These are phyloP conservation scores for Ceriops decandra DNA, from an alignment of 345 rosid species.

Conservation along the genomic window DNA sequence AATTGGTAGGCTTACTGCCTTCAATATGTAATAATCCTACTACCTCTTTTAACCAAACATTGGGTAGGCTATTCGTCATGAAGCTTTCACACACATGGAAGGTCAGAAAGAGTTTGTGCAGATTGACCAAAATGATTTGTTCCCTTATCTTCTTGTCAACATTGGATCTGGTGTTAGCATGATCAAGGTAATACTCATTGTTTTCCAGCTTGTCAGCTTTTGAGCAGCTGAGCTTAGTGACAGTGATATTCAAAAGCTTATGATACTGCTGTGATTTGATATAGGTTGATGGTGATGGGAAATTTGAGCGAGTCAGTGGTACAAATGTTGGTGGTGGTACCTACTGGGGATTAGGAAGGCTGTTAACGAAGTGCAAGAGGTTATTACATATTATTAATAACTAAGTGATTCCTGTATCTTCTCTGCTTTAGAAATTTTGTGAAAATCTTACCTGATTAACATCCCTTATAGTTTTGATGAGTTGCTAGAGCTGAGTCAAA, in stretches of 20 bases:
- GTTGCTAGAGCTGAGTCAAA: slow-evolving; percentile 92
- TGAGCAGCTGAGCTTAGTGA: slow-evolving; percentile 7
- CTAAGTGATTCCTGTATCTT: slow-evolving; percentile 4
- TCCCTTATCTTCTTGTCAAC: slow-evolving; percentile 96
- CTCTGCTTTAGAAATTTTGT: neutral
- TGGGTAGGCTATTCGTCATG: slow-evolving; percentile 96
- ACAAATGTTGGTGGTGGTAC: slow-evolving; percentile 99
- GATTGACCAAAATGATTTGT: slow-evolving; percentile 82
- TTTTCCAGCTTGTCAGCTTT: slow-evolving; percentile 10
- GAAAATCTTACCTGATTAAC: slow-evolving; percentile 15
- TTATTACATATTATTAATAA: slow-evolving; percentile 20
- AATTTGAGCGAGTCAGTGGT: slow-evolving; percentile 91
- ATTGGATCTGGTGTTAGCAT: slow-evolving; percentile 99
- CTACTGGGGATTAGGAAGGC: slow-evolving; percentile 95
- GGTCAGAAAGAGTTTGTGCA: slow-evolving; percentile 93
- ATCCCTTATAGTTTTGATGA: slow-evolving; percentile 71
- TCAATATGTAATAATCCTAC: neutral
- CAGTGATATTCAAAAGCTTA: slow-evolving; percentile 1
- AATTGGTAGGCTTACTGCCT: slow-evolving; percentile 1
- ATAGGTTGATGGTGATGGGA: slow-evolving; percentile 98
- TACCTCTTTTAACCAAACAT: slow-evolving; percentile 5
- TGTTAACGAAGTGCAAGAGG: slow-evolving; percentile 94
- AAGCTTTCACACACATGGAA: slow-evolving; percentile 97
- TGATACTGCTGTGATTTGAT: slow-evolving; percentile 13
- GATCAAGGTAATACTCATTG: slow-evolving; percentile 63